These are phyloP conservation scores for Aaosphaeria arxii DNA, from an alignment of 2,329 filamentous ascomycete genomes.

Conservation along the genomic window DNA sequence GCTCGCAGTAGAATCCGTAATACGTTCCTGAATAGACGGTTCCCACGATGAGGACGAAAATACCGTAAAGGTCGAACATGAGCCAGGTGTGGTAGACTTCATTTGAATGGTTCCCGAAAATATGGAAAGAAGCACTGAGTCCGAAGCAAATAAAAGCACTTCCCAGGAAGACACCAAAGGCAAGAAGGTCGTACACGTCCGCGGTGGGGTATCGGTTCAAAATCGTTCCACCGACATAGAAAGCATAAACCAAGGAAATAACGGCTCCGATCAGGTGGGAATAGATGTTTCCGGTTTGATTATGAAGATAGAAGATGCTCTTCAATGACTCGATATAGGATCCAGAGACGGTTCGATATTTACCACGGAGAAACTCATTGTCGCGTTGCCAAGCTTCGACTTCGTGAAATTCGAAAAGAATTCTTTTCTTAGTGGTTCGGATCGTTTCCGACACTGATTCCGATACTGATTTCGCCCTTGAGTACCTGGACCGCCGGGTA, in stretches of 20 bases:
- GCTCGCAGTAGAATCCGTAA: too few species aligned
- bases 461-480: too few species aligned
- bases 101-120: conserved; percentile 1
- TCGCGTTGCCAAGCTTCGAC: conserved; percentile 44
- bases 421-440: too few species aligned
- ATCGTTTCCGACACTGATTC: too few species aligned
- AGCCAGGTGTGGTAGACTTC: conserved; percentile 1
- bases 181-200: background rate
- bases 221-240: background rate
- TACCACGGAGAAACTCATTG: conserved; percentile 63
- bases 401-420: too few species aligned
- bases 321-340: conserved; percentile 56
- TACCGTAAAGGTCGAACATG: conserved; percentile 1
- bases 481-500: too few species aligned
- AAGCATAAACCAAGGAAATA: background rate
- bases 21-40: background rate
- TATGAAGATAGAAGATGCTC: conserved; percentile 60
- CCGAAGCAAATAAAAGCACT: background rate
- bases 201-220: background rate
- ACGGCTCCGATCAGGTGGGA: conserved; percentile 52
- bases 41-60: background rate
- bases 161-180: background rate
- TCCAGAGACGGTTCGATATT: conserved; percentile 59
- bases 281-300: conserved; percentile 66
- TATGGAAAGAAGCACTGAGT: conserved; percentile 1